Base-by-base conservation (phyloP, 2,329 filamentous ascomycete species). In the Pseudogymnoascus sp. region DNA sequence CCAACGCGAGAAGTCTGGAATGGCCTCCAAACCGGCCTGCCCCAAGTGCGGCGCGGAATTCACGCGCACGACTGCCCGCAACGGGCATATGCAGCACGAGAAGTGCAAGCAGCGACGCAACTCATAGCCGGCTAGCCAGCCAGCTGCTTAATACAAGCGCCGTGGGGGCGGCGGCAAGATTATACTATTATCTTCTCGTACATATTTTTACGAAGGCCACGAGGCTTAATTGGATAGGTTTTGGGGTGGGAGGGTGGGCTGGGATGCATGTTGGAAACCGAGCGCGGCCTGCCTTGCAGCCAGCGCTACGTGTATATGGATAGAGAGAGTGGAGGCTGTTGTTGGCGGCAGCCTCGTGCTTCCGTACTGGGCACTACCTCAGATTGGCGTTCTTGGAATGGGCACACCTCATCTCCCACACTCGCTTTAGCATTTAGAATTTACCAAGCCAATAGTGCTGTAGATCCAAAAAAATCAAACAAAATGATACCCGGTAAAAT, bases 21-120 rank as follows among this genome's bases (percentile, higher is more conserved):
- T 93, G 61, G 91, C 93, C 10, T 82, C 89, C 31, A 97, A 97
- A 77, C 91, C 91, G 2, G 87, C 87, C 60, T 97, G 93, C 73
- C 92, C 91, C 16, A 89, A 92, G 73, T 97, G 93, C 72, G 91
- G 92, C 38, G 92, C 92, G 10, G 92, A 96, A 71, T 97, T 97
- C 71, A 97, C 93, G 11, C 82, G 93, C 69, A 96, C 93, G 5
- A 87, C 83, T 21, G 93, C 93, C 50, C 84, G 92, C 65, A 97
- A 97, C 72, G 93, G 93, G 11, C 93, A 97, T 73, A 81, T 87
- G 68, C 75, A 84, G 62, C 91, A 96, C 76, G 92, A 96, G 72
- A 97, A 97, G 77, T 97, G 93, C 80, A 97, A 96, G 80, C 86
- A 85, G 72, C 79, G 84, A 70, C 79, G 83, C 67, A 80, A 77